Evolutionary conservation across 139 green algal genomes (phyloP).

Genomic region (Coelastrella sp.): DNA sequence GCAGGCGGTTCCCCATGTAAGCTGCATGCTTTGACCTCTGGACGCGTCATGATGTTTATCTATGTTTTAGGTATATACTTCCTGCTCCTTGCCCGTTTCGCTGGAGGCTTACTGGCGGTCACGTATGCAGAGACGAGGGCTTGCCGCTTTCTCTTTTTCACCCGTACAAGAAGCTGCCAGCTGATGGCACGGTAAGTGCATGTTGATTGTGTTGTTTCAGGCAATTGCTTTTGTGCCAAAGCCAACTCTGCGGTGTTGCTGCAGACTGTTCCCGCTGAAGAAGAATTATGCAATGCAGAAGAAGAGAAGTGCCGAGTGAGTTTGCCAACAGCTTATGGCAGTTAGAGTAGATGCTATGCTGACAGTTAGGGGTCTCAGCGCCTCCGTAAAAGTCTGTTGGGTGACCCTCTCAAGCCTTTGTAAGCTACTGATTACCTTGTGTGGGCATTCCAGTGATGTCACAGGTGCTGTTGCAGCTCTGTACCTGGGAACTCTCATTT

Average conservation of each 20-base stretch:
- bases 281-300: conserved; percentile 46
- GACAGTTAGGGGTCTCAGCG: no score
- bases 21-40: neutral
- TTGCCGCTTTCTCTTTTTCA: conserved; percentile 45
- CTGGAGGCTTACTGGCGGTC: neutral
- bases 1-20: conserved; percentile 8
- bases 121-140: conserved; percentile 35
- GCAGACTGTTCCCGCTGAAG: conserved; percentile 41
- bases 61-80: no score
- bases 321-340: neutral
- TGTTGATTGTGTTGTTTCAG: neutral
- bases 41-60: neutral
- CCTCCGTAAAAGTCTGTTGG: no score
- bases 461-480: no score
- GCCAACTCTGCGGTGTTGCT: neutral
- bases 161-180: conserved; percentile 39
- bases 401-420: no score
- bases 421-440: no score
- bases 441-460: no score
- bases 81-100: no score
- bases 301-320: conserved; percentile 39
- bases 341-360: no score
- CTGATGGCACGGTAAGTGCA: conserved; percentile 40
- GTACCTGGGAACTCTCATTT: no score
- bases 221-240: neutral